Evolutionary conservation across 2,329 filamentous ascomycete genomes (phyloP).

Genomic region (Fulvia fulva): DNA sequence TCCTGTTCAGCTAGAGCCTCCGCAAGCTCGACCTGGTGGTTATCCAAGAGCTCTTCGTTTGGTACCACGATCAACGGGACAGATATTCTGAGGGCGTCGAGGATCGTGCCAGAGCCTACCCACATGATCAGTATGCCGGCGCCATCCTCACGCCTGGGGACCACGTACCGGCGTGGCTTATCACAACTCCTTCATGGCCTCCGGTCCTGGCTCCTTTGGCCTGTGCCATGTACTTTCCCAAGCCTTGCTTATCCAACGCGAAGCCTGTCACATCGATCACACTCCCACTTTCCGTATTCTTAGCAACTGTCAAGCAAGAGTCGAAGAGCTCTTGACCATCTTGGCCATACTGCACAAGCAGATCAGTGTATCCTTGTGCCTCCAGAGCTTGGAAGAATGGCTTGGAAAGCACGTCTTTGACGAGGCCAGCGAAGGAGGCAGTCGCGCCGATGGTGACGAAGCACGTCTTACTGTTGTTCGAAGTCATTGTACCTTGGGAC

Average conservation of each 20-base stretch:
- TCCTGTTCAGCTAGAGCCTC: constrained; percentile 67
- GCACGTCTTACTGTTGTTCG: constrained; percentile 48
- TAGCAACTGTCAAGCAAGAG: constrained; percentile 24
- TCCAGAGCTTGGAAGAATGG: constrained; percentile 61
- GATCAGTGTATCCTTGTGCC: constrained; percentile 60
- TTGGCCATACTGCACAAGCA: constrained; percentile 77
- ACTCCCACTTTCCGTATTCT: constrained; percentile 21
- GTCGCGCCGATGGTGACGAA: constrained; percentile 93
- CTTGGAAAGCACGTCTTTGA: constrained; percentile 60
- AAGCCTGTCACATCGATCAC: constrained; percentile 57
- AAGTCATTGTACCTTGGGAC: constrained; percentile 8
- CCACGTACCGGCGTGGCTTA: constrained; percentile 84
- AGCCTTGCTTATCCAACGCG: constrained; percentile 59
- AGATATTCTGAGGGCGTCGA: constrained; percentile 71
- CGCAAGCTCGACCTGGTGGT: constrained; percentile 88
- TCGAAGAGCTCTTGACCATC: constrained; percentile 57
- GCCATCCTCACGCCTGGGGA: too few species aligned
- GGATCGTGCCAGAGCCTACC: constrained; percentile 80
- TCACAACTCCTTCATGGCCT: constrained; percentile 63
- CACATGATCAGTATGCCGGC: background rate
- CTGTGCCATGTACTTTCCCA: constrained; percentile 57
- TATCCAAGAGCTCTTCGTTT: constrained; percentile 75
- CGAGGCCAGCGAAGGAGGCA: constrained; percentile 70
- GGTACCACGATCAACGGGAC: constrained; percentile 84
- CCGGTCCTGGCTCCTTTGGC: constrained; percentile 40